Conservation (phyloP, 306 rosid genomes). For the Astragalus glycyphyllos region DNA sequence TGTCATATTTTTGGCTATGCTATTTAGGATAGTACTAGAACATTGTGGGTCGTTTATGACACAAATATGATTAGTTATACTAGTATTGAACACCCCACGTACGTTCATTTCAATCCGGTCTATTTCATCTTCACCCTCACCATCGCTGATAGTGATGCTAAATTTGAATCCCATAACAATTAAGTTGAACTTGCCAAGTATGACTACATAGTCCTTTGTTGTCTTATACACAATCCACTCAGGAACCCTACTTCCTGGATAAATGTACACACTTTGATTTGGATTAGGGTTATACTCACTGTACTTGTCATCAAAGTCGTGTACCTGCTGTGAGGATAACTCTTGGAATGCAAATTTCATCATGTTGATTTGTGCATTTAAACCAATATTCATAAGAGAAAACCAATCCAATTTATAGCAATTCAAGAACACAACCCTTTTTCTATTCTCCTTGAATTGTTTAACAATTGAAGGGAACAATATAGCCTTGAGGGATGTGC, state of each 20-base stretch:
- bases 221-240: conserved; percentile 23
- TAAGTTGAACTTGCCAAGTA: too few relatives aligned
- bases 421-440: background rate
- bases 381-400: conserved; percentile 17
- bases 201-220: background rate
- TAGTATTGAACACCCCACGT: too few relatives aligned
- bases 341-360: background rate
- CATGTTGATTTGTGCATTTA: conserved; percentile 7
- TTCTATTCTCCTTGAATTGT: conserved; percentile 13
- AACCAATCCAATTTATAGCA: conserved; percentile 4
- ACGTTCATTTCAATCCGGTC: too few relatives aligned
- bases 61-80: background rate
- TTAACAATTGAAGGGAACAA: background rate
- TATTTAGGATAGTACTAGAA: background rate
- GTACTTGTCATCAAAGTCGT: too few relatives aligned
- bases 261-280: background rate
- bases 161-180: background rate
- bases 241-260: too few relatives aligned
- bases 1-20: background rate
- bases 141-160: background rate
- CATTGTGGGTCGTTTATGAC: background rate
- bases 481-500: background rate
- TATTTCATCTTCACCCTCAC: background rate
- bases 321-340: too few relatives aligned
- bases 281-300: too few relatives aligned